These are phyloP conservation scores for Cercospora citrullina DNA, from an alignment of 2,329 filamentous ascomycete species.

Conservation along the genomic window DNA sequence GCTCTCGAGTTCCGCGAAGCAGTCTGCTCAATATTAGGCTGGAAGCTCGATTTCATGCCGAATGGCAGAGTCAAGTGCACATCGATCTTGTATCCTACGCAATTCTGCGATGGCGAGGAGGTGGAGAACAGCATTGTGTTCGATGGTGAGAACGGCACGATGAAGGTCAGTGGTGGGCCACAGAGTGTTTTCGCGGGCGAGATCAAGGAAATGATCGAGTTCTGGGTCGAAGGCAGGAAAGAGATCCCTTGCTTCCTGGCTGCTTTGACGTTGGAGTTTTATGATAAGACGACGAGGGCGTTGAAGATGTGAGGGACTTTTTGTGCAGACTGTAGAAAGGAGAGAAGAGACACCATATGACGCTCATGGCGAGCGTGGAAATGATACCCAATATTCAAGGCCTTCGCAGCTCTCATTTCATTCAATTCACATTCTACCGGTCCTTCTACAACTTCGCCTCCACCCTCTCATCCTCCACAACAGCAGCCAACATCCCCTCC, in stretches of 20 bases:
- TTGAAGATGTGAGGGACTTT: conserved; percentile 26
- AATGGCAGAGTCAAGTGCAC: conserved; percentile 95
- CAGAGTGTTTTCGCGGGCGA: conserved; percentile 81
- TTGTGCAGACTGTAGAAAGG: not conserved
- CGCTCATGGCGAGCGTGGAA: not conserved
- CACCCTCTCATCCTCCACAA: conserved; percentile 45
- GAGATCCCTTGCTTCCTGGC: conserved; percentile 93
- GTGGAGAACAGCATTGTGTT: conserved; percentile 69
- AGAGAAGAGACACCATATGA: not conserved
- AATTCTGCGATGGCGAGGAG: conserved; percentile 46
- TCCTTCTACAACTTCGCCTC: conserved; percentile 29
- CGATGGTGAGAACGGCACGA: conserved; percentile 89
- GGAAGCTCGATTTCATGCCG: conserved; percentile 94
- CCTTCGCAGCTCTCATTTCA: no score
- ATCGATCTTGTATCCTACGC: conserved; percentile 70
- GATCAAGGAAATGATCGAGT: conserved; percentile 83
- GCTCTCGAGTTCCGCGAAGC: conserved; percentile 93
- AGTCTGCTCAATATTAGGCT: conserved; percentile 86
- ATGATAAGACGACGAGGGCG: conserved; percentile 60
- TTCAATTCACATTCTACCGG: not conserved
- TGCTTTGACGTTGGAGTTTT: conserved; percentile 89
- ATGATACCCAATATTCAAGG: no score
- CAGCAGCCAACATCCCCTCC: conserved; percentile 55
- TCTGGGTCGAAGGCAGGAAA: conserved; percentile 92
- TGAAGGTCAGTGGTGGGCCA: conserved; percentile 94